Base-by-base conservation (phyloP, 2,329 filamentous ascomycete genomes). In the Trichophyton benhamiae region DNA sequence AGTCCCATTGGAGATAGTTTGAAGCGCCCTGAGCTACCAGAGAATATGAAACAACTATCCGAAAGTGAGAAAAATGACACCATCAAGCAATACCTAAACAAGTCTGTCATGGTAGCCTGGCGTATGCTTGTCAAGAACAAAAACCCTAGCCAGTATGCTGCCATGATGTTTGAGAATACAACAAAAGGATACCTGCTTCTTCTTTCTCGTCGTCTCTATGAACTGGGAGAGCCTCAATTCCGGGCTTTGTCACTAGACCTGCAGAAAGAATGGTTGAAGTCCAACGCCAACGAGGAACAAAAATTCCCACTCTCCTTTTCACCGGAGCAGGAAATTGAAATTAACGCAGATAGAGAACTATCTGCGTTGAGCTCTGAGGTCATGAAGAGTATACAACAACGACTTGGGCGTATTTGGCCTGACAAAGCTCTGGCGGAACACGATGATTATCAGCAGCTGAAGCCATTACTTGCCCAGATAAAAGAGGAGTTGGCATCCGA, bases 11-110 rank as follows among this genome's bases (percentile, higher is more conserved):
- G 11, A 13, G 33, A 38, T 9, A 38, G 33, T 1, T 38, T 38
- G 59, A 64, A 65, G 59, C 9, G 48, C 27, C 68, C 67, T 3
- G 63, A 62, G 15, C 22, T 62, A 2, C 61, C 62, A 60, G 59
- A 60, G 1, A 61, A 59, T 17, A 53, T 63, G 3, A 57, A 59
- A 9, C 53, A 25, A 1, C 15, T 61, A 49, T 15, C 61, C n/a
- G 27, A 58, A 20, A 52, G 52, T 11, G 52, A 62, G 17, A 63
- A 61, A 36, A 44, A 11, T 7, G 30, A 57, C 13, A 49, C 36
- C 1, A 11, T 48, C 6, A 46, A 49, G 3, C 27, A 48, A 3
- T 59, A 57, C 42, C 9, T 59, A 17, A 58, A 64, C 11, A 62
- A 57, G 49, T 41, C 48, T 5, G 13, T 64, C 1, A 63, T 65